A percentile compares a stretch with the other conserved stretches of the same genome.
These are phyloP conservation scores for Gautieria morchelliformis DNA, from an alignment of 768 basidiomycete species.

Conservation along the genomic window DNA sequence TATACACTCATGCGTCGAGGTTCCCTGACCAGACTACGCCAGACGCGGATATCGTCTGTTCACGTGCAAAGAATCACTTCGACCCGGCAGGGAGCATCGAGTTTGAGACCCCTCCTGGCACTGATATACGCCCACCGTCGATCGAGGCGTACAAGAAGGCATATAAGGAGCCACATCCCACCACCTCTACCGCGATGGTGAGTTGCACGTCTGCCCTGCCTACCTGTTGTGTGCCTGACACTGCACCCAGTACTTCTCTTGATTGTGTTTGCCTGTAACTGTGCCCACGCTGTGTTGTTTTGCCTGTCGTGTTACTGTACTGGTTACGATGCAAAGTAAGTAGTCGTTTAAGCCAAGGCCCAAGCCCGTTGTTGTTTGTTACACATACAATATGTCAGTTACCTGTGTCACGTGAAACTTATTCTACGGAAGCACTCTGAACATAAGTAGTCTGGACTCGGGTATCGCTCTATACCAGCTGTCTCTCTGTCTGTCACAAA, in stretches of 20 bases:
- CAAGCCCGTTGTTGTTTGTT: not conserved
- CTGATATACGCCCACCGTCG: conserved; percentile 28
- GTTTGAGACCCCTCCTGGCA: conserved; percentile 47
- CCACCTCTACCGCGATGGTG: conserved; percentile 40
- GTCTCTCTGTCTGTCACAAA: too few species aligned
- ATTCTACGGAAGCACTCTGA: too few species aligned
- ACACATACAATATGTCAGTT: not conserved
- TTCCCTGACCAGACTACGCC: not conserved
- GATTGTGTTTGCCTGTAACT: not conserved
- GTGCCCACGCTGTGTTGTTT: not conserved
- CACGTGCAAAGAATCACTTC: conserved; percentile 75
- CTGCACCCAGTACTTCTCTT: not conserved
- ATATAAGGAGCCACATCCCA: conserved; percentile 48
- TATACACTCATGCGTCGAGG: not conserved
- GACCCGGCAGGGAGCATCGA: conserved; percentile 50
- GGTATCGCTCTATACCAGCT: too few species aligned
- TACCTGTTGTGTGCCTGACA: not conserved
- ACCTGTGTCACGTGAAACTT: not conserved
- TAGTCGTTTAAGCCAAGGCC: not conserved
- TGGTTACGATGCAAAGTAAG: not conserved
- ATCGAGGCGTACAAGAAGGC: conserved; percentile 40
- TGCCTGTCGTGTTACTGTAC: not conserved
- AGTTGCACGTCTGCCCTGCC: not conserved
- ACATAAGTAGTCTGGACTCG: too few species aligned
- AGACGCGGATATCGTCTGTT: conserved; percentile 74